Evolutionary conservation across 371 early-diverging fungal species (phyloP), one percentile per base, ranked within the genome.

Genomic region (Zancudomyces culisetae): DNA sequence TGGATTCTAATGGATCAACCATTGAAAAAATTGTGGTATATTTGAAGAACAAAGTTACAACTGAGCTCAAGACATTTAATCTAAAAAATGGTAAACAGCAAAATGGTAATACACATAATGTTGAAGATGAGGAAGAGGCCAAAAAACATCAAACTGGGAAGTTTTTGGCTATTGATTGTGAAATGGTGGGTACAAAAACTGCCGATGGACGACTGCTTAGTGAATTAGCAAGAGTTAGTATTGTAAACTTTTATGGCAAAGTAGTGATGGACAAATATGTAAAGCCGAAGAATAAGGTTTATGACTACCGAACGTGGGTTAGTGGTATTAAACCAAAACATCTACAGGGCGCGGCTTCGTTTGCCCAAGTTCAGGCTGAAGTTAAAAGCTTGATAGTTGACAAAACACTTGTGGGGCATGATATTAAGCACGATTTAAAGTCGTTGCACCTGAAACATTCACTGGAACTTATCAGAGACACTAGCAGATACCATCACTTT

Each of bases 161-260:
- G 58, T 90, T 72, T 58, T 63, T 97, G 1, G 95, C 88, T 8
- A 84, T 97, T 23, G 98, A 97, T 77, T 97, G 98, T 67, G 97
- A 96, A 65, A 96, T 94, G 96, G 96, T 97, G 43, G 96, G 95
- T 27, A 85, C 85, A n/a, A 95, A 94, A 1, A 72, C 74, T 15
- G 79, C 77, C 27, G 98, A 92, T 1, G 54, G 40, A 12, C 64
- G 77, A 27, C n/a, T n/a, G n/a, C n/a, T n/a, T n/a, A 87, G 90
- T 3, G 84, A 77, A 15, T 62, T 97, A 47, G 98, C 94, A 0
- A 77, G 97, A 24, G 90, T 96, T 19, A 77, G 79, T 43, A 62
- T 97, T 8, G 94, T 96, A 55, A 95, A 97, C 69, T 95, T 71
- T 64, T 76, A 89, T 55, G 96, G 97, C 18, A 79, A 84, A 43